Evolutionary conservation across 2,329 filamentous ascomycete species (phyloP), one percentile per base, ranked within the genome.

Genomic region (Monosporascus ibericus): DNA sequence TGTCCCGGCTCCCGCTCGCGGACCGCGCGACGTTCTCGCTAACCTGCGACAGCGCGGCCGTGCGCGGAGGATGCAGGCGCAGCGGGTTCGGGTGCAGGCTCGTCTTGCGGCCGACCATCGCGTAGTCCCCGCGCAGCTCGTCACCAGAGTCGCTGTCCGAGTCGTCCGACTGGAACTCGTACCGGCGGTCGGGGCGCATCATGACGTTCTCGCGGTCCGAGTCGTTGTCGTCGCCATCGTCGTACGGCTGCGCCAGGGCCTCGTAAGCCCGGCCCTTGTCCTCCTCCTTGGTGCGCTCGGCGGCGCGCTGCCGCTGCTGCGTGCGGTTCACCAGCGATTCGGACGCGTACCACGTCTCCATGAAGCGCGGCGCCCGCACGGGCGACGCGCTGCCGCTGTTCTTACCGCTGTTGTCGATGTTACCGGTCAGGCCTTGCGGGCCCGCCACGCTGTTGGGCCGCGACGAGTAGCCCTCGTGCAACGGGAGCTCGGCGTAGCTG

Each of bases 301-400:
- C 60, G 46, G 70, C 70, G 42, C 72, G 72, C 57, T 75, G 74
- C n/a, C 76, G 74, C 59, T 81, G 72, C 55, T 80, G 76, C 2
- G 79, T 82, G 59, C 78, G 75, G 48, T 71, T 74, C 61, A 80
- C 72, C 42, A 81, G 72, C 2, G 78, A 79, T 39, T 82, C 78
- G 1, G 77, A 75, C 2, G 79, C 70, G 55, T 74, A 74, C 79
- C 79, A 82, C 0, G 77, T 72, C 60, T 82, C 79, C 5, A 74
- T 80, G 59, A 81, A 80, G 57, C 70, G 75, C 42, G 72, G 70
- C 1, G 68, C 58, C 34, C 76, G 75, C 36, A 62, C 63, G 18
- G 70, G 71, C 44, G 67, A 66, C 14, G 61, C 57, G 52, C 60
- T 64, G 30, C 50, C 63, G 34, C 39, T 46, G 42, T n/a, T 25